Percentiles rank a stretch among this genome's conserved stretches.
Conservation (phyloP, 768 basidiomycete genomes). For the Lepiota venenata region DNA sequence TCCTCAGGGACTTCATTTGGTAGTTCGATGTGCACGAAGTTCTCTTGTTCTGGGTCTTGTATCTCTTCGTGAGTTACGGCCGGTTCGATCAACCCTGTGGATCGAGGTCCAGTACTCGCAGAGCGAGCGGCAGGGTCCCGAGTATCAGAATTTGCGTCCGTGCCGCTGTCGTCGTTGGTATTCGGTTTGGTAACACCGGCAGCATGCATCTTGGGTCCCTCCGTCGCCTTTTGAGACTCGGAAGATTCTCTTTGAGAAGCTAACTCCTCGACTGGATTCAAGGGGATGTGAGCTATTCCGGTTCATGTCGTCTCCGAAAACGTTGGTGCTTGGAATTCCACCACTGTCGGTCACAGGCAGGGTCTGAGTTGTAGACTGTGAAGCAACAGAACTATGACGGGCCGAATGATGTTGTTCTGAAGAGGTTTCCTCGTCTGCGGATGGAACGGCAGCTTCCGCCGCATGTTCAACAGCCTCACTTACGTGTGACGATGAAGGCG, state of each 20-base stretch:
- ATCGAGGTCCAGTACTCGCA: neutral
- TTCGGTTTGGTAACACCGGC: neutral
- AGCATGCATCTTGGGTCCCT: neutral
- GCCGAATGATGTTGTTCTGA: neutral
- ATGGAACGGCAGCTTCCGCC: neutral
- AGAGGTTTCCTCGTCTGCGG: neutral
- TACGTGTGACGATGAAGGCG: neutral
- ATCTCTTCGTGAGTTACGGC: neutral
- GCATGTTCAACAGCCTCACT: neutral
- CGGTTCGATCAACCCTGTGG: neutral
- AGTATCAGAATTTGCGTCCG: neutral
- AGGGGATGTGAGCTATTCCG: neutral
- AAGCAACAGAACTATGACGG: neutral
- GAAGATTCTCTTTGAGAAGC: neutral
- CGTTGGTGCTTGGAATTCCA: neutral
- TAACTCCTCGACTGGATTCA: neutral
- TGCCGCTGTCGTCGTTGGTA: neutral
- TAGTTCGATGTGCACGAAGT: neutral
- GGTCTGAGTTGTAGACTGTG: neutral
- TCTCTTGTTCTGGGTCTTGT: neutral
- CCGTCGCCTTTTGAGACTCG: neutral
- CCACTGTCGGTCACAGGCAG: neutral
- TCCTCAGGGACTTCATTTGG: constrained; percentile 58
- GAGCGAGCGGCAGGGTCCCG: neutral
- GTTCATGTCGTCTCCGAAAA: neutral